These are phyloP conservation scores for Silene latifolia DNA, from an alignment of 148 eudicot species.

Conservation along the genomic window DNA sequence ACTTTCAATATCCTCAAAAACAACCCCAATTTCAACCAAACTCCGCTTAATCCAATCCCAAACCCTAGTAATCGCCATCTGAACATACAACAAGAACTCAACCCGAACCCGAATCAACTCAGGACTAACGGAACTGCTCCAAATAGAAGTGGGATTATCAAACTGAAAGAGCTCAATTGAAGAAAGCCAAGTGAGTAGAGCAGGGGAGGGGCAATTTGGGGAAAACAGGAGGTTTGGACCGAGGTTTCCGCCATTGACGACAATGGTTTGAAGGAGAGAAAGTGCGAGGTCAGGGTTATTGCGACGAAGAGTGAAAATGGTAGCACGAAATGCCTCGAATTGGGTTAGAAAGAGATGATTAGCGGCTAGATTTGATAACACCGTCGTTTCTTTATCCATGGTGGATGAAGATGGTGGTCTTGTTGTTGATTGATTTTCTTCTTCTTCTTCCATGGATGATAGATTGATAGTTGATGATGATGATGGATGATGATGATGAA, in stretches of 20 bases:
- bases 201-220: slow-evolving; percentile 56
- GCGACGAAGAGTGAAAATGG: slow-evolving; percentile 62
- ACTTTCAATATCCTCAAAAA: slow-evolving; percentile 10
- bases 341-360: slow-evolving; percentile 87
- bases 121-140: slow-evolving; percentile 38
- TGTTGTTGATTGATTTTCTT: neutral
- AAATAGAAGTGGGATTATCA: slow-evolving; percentile 49
- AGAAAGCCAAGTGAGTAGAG: slow-evolving; percentile 65
- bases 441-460: neutral
- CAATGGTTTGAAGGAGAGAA: slow-evolving; percentile 63
- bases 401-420: neutral
- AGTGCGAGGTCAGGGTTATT: slow-evolving; percentile 68
- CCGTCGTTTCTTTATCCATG: slow-evolving; percentile 54
- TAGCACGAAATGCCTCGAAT: slow-evolving; percentile 88
- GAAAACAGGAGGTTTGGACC: slow-evolving; percentile 44
- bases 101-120: slow-evolving; percentile 48
- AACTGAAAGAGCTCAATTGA: slow-evolving; percentile 66
- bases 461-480: neutral
- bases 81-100: slow-evolving; percentile 60
- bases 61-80: slow-evolving; percentile 48
- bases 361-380: slow-evolving; percentile 50
- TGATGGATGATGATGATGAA: neutral
- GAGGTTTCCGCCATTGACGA: slow-evolving; percentile 54
- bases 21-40: slow-evolving; percentile 17
- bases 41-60: slow-evolving; percentile 26